Base-by-base conservation (phyloP, 768 basidiomycete species). In the Calocybe indica region DNA sequence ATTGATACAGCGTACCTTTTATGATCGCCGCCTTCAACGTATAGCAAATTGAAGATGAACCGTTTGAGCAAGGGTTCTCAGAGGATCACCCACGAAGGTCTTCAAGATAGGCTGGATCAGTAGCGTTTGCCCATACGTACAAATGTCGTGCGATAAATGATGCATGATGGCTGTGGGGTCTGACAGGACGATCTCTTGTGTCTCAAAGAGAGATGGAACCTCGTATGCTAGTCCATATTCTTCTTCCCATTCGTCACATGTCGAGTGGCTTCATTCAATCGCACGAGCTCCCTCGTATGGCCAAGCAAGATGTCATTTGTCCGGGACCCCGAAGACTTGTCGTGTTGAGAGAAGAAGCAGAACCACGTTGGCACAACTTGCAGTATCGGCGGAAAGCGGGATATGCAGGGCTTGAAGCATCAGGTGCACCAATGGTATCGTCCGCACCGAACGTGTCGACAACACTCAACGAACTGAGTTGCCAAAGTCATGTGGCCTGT, bases 91-190 rank as follows among this genome's bases (percentile, higher is more conserved):
- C 7, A 75, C 69, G 32, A 71, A 66, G 1, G 54, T 33, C 37
- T 58, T 68, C 3, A 59, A 48, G 10, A 71, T 52, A 2, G 59
- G 62, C 0, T 4, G 22, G 22, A 22, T 22, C 22, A 22, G 22
- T 22, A 22, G 2, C 22, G 67, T 68, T 34, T 72, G 72, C 0
- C 70, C 58, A 51, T 82, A 82, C 0, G 62, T 65, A 40, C 62
- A 75, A 0, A 78, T 74, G 43, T 82, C 80, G 46, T 61, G 68
- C 10, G 72, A 63, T 48, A 70, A 77, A 35, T 78, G 69, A 51
- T 82, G 76, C 0, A 70, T 64, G n/a, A 76, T 60, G 0, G 80
- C 79, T 58, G 73, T 78, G 3, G 72, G 72, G 52, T 78, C 78
- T 37, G 66, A 64, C 5, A 78, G 56, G 4, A 74, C 54, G 14